Conservation (phyloP, 495 filamentous ascomycete genomes). For the Xylaria acuta region DNA sequence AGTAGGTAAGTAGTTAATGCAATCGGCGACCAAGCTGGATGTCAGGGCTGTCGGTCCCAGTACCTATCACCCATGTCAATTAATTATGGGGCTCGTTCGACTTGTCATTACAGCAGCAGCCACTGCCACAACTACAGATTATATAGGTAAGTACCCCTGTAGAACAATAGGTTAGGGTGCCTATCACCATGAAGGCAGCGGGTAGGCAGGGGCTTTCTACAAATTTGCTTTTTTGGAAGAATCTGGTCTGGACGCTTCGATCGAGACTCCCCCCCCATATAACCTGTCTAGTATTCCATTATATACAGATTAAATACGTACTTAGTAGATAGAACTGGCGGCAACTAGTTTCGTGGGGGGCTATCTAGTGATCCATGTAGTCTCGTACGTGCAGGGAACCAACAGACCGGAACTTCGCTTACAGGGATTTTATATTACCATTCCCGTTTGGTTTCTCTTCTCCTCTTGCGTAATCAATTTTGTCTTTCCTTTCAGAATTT, state of each 20-base stretch:
- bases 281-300: neutral
- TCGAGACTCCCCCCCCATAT: neutral
- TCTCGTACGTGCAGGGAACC: neutral
- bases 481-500: neutral
- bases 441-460: neutral
- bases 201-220: neutral
- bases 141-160: neutral
- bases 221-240: neutral
- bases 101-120: neutral
- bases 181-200: neutral
- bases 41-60: neutral
- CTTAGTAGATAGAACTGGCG: neutral
- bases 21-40: neutral
- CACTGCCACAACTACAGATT: neutral
- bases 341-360: neutral
- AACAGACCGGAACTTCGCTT: conserved; percentile 6
- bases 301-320: neutral
- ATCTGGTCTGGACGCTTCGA: neutral
- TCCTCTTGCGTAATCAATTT: neutral
- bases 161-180: neutral
- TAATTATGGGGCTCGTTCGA: neutral
- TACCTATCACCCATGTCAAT: neutral
- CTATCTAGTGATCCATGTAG: neutral
- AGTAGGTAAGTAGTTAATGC: neutral
- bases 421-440: conserved; percentile 1